These are phyloP conservation scores for Boletus insuetus DNA, from an alignment of 768 basidiomycete species.

Conservation along the genomic window DNA sequence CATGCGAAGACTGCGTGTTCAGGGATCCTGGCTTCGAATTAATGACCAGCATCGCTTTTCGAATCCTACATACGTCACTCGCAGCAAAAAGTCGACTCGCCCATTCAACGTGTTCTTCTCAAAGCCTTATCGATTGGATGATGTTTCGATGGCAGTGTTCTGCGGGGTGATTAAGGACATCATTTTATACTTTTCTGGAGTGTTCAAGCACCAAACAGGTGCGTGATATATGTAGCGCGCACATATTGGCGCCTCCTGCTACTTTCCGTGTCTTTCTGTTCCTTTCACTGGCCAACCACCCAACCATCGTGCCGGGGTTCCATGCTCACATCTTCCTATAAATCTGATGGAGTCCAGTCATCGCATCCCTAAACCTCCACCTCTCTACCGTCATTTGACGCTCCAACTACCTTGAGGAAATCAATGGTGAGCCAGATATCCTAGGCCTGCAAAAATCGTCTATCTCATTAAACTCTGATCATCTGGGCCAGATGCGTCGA, in stretches of 20 bases:
- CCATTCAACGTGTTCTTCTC: conserved; percentile 13
- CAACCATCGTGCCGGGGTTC: neutral
- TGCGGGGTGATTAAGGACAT: neutral
- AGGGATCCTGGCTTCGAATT: conserved; percentile 1
- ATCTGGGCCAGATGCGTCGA: conserved; percentile 12
- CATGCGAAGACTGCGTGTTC: conserved; percentile 18
- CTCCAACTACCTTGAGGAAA: neutral
- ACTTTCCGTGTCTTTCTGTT: neutral
- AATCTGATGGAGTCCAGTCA: conserved; percentile 3
- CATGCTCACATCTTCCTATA: conserved; percentile 11
- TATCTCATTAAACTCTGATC: conserved; percentile 3
- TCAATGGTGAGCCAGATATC: conserved; percentile 11
- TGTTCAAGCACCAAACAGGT: neutral
- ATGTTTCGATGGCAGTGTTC: conserved; percentile 5
- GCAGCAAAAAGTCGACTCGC: conserved; percentile 9
- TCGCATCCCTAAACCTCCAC: neutral
- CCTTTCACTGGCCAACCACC: neutral
- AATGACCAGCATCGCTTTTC: conserved; percentile 7
- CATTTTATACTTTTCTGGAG: conserved; percentile 4
- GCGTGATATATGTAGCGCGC: conserved; percentile 14
- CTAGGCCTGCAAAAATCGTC: neutral
- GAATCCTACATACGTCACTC: conserved; percentile 9
- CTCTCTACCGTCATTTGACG: neutral
- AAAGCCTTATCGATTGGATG: conserved; percentile 12
- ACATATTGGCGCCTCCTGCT: neutral